Percentiles rank a stretch among this genome's conserved stretches.
phyloP scores from a whole-genome alignment of 768 basidiomycete genomes.

The Mycena capillaripes region DNA sequence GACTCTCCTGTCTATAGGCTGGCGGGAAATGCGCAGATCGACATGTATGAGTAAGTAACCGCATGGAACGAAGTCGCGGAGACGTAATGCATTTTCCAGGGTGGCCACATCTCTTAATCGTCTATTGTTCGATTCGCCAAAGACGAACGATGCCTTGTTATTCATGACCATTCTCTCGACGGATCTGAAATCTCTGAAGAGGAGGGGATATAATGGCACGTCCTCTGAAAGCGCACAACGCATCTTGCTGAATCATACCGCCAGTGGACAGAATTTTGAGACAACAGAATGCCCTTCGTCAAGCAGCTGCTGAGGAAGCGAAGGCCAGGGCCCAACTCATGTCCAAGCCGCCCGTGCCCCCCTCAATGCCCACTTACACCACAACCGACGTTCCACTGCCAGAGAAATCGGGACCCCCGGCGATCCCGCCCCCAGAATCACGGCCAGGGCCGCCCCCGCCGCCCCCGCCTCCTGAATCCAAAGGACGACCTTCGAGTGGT shows the following conservation, averaged over 20 bases:
- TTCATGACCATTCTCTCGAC: slow-evolving; percentile 97
- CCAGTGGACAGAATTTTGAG: slow-evolving; percentile 92
- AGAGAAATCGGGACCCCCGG: slow-evolving; percentile 5
- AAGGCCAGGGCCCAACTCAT: slow-evolving; percentile 50
- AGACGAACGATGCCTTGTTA: slow-evolving; percentile 89
- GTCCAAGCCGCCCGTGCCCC: slow-evolving; percentile 37
- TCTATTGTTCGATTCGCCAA: slow-evolving; percentile 80
- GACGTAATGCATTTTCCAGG: slow-evolving; percentile 54
- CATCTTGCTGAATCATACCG: background rate
- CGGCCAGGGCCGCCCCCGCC: background rate
- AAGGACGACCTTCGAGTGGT: slow-evolving; percentile 20
- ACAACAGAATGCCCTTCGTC: slow-evolving; percentile 80
- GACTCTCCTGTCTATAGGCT: slow-evolving; percentile 51
- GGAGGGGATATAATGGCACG: slow-evolving; percentile 88
- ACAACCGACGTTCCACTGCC: slow-evolving; percentile 22
- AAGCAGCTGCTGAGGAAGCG: slow-evolving; percentile 63
- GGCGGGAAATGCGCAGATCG: slow-evolving; percentile 79
- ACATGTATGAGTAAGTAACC: slow-evolving; percentile 90
- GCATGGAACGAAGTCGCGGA: background rate
- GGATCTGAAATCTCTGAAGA: slow-evolving; percentile 82
- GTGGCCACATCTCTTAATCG: slow-evolving; percentile 89
- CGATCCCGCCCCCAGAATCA: background rate
- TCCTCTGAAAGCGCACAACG: background rate
- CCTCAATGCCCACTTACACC: slow-evolving; percentile 25
- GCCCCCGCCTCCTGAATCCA: background rate